Base-by-base conservation (phyloP, 2,329 filamentous ascomycete genomes). In the Niveomyces coronatus region DNA sequence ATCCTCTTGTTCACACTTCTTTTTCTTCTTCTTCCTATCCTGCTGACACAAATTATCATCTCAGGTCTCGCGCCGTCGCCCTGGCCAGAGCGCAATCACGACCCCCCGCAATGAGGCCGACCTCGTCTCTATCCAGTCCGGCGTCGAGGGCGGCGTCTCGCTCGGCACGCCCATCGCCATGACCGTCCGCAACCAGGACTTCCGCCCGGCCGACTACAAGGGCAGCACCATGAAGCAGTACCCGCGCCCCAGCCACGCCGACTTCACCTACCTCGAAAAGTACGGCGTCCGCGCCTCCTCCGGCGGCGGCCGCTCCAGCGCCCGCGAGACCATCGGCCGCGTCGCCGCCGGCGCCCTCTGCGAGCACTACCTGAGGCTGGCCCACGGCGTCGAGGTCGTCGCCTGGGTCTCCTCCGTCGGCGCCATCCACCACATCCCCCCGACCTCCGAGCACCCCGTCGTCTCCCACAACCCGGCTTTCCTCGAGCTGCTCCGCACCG, bases 181-280 rank as follows among this genome's bases (percentile, higher is more conserved):
- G 65, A 66, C 84, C 42, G 88, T 96, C 30, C 71, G 79, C 60
- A 96, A 96, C 61, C 80, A 96, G 67, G 88, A 96, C 60, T 86
- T 94, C 57, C 71, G 89, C 45, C 89, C 88, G 26, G 79, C 85
- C 57, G 91, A 98, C 67, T 96, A 96, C 63, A 84, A 84, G 40
- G 76, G 78, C 63, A 75, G 77, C 56, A 94, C 88, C 20, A 95
- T 95, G 76, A 85, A 96, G 62, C 65, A 79, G 45, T 96, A 82
- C 71, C 91, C 91, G 4, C 76, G 91, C 36, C 91, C 89, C 24
- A 86, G 79, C 57, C 91, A 96, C 63, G 89, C 91, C 43, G 89
- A 96, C 64, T 95, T 83, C 76, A 96, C 91, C 44, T 96, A 96
- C 65, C 71, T 94, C 44, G 85, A 94, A 61, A 96, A 96, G 67